Evolutionary conservation across 176 grass and related monocot genomes (phyloP), one percentile per base, ranked within the genome.

Genomic region (Pontederia paniculata): DNA sequence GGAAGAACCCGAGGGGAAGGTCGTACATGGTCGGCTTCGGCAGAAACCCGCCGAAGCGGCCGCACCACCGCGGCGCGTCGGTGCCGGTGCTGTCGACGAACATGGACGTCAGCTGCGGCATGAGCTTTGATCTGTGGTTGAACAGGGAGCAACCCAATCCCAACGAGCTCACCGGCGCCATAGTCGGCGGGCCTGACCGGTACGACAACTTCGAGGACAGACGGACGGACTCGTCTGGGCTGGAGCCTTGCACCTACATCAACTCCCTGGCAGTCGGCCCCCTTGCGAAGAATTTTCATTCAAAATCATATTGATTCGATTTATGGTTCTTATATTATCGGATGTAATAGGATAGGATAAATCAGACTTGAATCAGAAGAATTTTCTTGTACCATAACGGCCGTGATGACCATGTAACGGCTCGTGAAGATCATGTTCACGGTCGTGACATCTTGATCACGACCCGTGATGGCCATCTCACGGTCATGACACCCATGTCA

Each of bases 11-110:
- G 15, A 60, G 21, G 17, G 61, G 70, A 7, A 58, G 83, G 44
- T 98, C 93, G 16, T 98, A 91, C 62, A 85, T 98, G 19, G 93
- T 83, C 0, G 86, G 87, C 2, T 91, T 98, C 57, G 86, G 93
- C 12, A 42, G 15, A 23, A 73, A 91, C 60, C 51, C 93, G 17
- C 93, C 93, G 0, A 74, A 62, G 57, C 83, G 91, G 71, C 68
- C 83, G 15, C 93, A 98, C 72, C 93, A 98, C 77, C 79, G 93
- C 0, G 93, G 86, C 0, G 77, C 93, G 0, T 98, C 86, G 6
- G 85, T 85, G 21, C 83, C 93, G 9, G 72, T 81, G 67, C 66
- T 84, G 1, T 58, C 63, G 12, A 50, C 55, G 0, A 60, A 56
- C 0, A 20, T 18, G 23, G 57, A 53, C 0, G 77, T 91, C 6